A percentile compares a stretch with the other conserved stretches of the same genome.
phyloP scores from a whole-genome alignment of 371 early-diverging fungal species.

The Funneliformis caledonium region DNA sequence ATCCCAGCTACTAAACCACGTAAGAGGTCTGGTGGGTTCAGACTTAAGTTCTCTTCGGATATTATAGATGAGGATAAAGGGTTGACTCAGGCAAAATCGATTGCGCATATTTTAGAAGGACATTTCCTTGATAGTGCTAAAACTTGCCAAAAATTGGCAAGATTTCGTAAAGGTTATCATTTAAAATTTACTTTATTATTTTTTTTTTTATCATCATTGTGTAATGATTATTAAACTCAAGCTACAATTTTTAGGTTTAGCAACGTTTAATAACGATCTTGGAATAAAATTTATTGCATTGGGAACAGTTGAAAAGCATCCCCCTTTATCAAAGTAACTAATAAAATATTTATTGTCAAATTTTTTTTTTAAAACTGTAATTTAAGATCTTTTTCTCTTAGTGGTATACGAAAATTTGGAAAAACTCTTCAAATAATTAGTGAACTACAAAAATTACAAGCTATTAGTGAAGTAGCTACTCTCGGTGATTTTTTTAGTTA shows the following conservation, averaged over 20 bases:
- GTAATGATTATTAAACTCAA: neutral
- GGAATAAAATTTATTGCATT: constrained; percentile 28
- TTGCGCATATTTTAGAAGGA: constrained; percentile 18
- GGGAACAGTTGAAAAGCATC: constrained; percentile 38
- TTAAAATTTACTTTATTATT: neutral
- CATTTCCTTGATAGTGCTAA: constrained; percentile 29
- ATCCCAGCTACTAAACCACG: constrained; percentile 35
- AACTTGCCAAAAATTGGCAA: constrained; percentile 33
- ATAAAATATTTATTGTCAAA: neutral
- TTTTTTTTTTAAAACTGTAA: neutral
- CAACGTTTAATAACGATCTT: constrained; percentile 25
- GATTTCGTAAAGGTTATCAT: constrained; percentile 33
- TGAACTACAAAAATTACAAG: constrained; percentile 35
- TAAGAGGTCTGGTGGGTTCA: constrained; percentile 30
- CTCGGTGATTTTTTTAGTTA: constrained; percentile 41
- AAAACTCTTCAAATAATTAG: constrained; percentile 37
- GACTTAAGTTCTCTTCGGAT: constrained; percentile 12
- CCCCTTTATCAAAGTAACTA: constrained; percentile 37
- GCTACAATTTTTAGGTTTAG: constrained; percentile 23
- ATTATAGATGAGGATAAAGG: constrained; percentile 28
- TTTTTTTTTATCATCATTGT: neutral
- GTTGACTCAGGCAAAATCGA: constrained; percentile 22
- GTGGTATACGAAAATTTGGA: constrained; percentile 40
- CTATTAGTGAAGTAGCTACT: constrained; percentile 29
- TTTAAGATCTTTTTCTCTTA: neutral